Evolutionary conservation across 225 moss, liverwort and hornwort species (phyloP), one percentile per base, ranked within the genome.

Genomic region (Marchantia paleacea): DNA sequence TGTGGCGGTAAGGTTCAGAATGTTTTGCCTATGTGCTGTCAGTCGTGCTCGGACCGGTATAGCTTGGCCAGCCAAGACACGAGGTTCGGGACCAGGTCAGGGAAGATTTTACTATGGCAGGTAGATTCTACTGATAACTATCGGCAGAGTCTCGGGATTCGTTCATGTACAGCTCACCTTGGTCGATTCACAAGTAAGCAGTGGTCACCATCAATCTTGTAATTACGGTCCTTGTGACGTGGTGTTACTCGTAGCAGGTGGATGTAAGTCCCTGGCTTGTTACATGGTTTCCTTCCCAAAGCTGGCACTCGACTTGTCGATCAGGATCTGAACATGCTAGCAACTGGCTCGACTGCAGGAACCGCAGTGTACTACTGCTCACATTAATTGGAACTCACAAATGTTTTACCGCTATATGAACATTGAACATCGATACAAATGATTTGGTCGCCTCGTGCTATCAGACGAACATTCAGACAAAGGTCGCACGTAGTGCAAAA

Each of bases 191-290:
- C 63, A 55, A 55, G 55, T 55, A 55, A 55, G 55, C 55, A 55
- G 55, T 63, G 63, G 63, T 63, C 63, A 63, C 63, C 63, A 63
- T 63, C 63, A 63, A 63, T 63, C 63, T 63, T 63, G 63, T 63
- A 24, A 63, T 20, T 63, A 63, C 3, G 7, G 63, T 63, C 63
- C 20, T 19, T 63, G 24, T 24, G 63, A 63, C 63, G 63, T 63
- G 63, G 22, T 63, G 12, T 20, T 19, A 19, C 63, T 63, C 24
- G 18, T 63, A 63, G 63, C 20, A 63, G n/a, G 63, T 63, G 63
- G 22, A 63, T 20, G 63, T 8, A 63, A 24, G n/a, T 20, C 3
- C 63, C 58, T 12, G 20, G 58, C 58, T 58, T 15, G 12, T 58
- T 58, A 58, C 58, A 3, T 58, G 14, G 58, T 58, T 58, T 6